Evolutionary conservation across 768 basidiomycete genomes (phyloP).

Genomic region (Boletus tomentosulus): DNA sequence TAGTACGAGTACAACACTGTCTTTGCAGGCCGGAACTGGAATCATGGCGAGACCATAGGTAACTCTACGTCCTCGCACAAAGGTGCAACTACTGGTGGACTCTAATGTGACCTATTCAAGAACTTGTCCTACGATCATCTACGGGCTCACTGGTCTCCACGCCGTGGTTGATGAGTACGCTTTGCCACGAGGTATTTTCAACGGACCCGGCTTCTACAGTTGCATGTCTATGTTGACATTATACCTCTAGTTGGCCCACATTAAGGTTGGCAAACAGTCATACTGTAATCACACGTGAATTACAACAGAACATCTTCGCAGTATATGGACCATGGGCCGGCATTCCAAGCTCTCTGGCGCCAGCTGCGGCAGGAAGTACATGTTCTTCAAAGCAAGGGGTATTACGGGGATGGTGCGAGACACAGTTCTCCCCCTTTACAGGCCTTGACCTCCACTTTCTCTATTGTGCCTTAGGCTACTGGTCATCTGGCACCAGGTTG

Average conservation of each 20-base stretch:
- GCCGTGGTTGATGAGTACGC: conserved; percentile 67
- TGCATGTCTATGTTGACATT: conserved; percentile 3
- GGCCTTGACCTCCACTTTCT: conserved; percentile 5
- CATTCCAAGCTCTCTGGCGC: conserved; percentile 73
- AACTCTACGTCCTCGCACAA: neutral
- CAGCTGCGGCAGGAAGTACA: conserved; percentile 62
- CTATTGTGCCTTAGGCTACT: conserved; percentile 52
- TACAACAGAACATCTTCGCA: conserved; percentile 21
- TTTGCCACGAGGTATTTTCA: conserved; percentile 73
- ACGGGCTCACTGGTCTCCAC: conserved; percentile 59
- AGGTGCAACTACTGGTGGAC: neutral
- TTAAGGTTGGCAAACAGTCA: conserved; percentile 47
- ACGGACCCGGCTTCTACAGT: conserved; percentile 9
- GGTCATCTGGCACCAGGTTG: conserved; percentile 74
- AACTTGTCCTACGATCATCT: conserved; percentile 66
- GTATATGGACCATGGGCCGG: conserved; percentile 80
- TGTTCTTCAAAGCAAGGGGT: conserved; percentile 66
- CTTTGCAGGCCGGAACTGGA: conserved; percentile 84
- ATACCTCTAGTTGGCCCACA: conserved; percentile 65
- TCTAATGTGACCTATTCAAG: conserved; percentile 33
- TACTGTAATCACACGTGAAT: neutral
- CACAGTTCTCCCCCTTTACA: neutral
- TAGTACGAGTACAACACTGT: conserved; percentile 78
- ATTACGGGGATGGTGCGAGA: conserved; percentile 73
- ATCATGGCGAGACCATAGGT: conserved; percentile 78